Conservation (phyloP, 768 basidiomycete species). For the Boletellus ananas region DNA sequence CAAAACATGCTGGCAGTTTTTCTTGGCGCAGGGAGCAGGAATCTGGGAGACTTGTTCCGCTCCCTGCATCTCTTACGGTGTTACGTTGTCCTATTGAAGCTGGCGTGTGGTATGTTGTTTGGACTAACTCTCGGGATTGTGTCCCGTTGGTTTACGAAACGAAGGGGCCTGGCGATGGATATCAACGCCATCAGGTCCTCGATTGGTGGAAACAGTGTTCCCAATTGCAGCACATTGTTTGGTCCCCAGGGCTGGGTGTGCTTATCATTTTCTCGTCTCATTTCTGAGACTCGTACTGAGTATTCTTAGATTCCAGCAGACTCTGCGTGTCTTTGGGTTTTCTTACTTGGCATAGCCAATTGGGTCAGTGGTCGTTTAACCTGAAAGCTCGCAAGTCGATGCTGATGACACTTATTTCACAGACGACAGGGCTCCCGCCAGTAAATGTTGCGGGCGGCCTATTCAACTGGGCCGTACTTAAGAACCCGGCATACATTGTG, state of each 20-base stretch:
- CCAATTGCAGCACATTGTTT: slow-evolving; percentile 59
- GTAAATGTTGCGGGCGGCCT: slow-evolving; percentile 52
- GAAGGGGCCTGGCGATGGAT: slow-evolving; percentile 56
- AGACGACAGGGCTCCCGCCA: slow-evolving; percentile 48
- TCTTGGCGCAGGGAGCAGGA: slow-evolving; percentile 69
- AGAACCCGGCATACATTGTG: slow-evolving; percentile 43
- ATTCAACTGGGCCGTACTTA: slow-evolving; percentile 51
- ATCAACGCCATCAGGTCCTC: slow-evolving; percentile 63
- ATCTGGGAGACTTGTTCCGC: slow-evolving; percentile 49
- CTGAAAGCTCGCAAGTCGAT: not conserved
- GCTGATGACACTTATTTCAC: not conserved
- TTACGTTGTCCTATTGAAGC: slow-evolving; percentile 7
- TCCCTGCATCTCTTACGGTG: not conserved
- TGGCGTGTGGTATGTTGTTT: slow-evolving; percentile 55
- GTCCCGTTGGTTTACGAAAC: slow-evolving; percentile 71
- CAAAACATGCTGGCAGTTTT: slow-evolving; percentile 71
- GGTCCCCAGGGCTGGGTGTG: slow-evolving; percentile 52
- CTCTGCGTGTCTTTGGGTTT: slow-evolving; percentile 67
- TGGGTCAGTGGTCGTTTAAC: slow-evolving; percentile 31
- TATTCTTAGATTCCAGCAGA: slow-evolving; percentile 65
- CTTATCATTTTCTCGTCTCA: not conserved
- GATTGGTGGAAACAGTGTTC: slow-evolving; percentile 62
- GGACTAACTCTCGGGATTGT: slow-evolving; percentile 57
- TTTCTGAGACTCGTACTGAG: not conserved
- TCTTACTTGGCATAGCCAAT: slow-evolving; percentile 52